Evolutionary conservation across 352 stramenopile genomes (phyloP).

Genomic region (Globisporangium ultimum): DNA sequence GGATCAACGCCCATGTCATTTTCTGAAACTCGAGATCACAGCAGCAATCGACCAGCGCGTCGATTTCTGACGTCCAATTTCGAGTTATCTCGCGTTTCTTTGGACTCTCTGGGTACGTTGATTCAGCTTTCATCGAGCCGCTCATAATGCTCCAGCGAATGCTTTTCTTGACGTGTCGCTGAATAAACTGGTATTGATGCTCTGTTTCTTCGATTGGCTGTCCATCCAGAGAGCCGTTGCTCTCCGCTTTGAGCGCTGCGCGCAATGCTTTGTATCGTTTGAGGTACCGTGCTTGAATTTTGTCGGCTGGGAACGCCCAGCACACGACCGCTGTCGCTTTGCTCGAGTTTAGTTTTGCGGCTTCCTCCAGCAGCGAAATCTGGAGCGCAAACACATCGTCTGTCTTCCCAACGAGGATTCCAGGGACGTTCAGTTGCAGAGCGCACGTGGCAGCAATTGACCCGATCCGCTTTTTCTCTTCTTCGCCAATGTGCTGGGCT

Average conservation of each 20-base stretch:
- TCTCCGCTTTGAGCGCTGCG: constrained; percentile 9
- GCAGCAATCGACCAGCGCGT: constrained; percentile 23
- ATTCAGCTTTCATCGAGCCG: constrained; percentile 2
- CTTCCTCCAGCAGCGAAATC: constrained; percentile 36
- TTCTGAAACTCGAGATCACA: constrained; percentile 26
- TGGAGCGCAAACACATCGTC: constrained; percentile 30
- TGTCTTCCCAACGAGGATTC: constrained; percentile 12
- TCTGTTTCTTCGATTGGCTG: constrained; percentile 22
- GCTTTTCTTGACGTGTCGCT: constrained; percentile 16
- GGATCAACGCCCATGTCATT: constrained; percentile 21
- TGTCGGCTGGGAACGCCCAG: constrained; percentile 27
- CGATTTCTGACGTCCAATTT: constrained; percentile 8
- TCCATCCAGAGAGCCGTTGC: not conserved
- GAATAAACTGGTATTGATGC: constrained; percentile 20
- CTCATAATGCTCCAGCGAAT: constrained; percentile 9
- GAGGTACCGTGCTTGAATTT: constrained; percentile 26
- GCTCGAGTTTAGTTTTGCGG: constrained; percentile 16
- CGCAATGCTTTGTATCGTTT: constrained; percentile 31
- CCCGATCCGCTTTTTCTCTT: constrained; percentile 12
- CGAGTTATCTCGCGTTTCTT: constrained; percentile 12
- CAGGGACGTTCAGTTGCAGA: constrained; percentile 31
- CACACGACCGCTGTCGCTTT: constrained; percentile 24
- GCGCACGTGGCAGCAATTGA: constrained; percentile 32
- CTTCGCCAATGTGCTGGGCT: not conserved
- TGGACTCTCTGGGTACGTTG: not conserved